Evolutionary conservation across 805 yeast species (phyloP), one percentile per base, ranked within the genome.

Genomic region (Candida bentonensis): DNA sequence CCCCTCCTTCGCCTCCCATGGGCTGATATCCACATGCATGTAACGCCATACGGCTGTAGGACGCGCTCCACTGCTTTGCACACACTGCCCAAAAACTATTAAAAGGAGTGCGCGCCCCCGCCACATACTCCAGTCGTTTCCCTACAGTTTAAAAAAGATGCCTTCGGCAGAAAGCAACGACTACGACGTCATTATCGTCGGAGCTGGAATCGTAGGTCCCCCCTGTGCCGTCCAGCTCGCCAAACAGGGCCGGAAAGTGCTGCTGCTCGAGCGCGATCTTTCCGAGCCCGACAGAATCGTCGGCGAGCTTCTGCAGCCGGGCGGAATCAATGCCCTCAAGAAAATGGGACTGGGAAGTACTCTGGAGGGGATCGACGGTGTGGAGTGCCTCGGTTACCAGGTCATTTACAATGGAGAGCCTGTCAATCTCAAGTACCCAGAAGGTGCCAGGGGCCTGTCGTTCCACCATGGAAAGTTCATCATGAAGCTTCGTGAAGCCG

Each of bases 191-290:
- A 78, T 89, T 36, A 82, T 92, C 22, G 78, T 92, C 33, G 98
- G 98, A n/a, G 96, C 97, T n/a, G 98, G 98, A 45, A 95, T 89
- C 20, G 80, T 86, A 21, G 98, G 99, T 1, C 96, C 98, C 2
- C 79, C 89, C 45, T 70, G 89, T 17, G 96, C 96, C 39, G 82
- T 87, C 1, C 87, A 83, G 2, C 65, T 92, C 45, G 97, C 95
- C 1, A 73, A 89, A 53, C 94, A 84, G 56, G 97, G 97, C 25
- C 72, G 95, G 52, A 71, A 72, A 43, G 96, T 92, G 4, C 62
- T 82, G 43, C 70, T 82, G 20, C 60, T 78, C 17, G 99, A 92
- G 59, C 73, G 96, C 49, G 96, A 86, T 58, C 84, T 96, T 85
- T 62, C 75, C 20, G 82, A 77, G 60, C 98, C 98, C 1, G 96